Evolutionary conservation across 805 yeast species (phyloP), one percentile per base, ranked within the genome.

Genomic region (Candida pseudoglaebosa): DNA sequence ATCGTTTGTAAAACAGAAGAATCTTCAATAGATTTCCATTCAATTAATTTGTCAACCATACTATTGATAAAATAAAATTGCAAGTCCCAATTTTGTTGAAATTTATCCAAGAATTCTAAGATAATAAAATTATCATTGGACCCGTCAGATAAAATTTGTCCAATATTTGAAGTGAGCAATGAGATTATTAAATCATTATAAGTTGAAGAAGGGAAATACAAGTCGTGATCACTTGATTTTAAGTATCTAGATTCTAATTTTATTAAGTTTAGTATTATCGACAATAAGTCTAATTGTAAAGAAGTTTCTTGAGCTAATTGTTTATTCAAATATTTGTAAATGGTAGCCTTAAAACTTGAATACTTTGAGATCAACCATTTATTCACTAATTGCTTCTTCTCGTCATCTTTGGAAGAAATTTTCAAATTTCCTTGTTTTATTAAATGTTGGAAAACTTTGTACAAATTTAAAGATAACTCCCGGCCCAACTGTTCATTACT

Each of bases 1-100:
- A 69, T 46, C 3, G 56, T 18, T 36, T 40, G 46, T 16, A 48
- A 44, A 30, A 52, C 45, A 1, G 46, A 38, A 15, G 49, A 42
- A 5, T 37, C 41, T 21, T 52, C 50, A 3, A 34, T 28, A 6
- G 37, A 38, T 24, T 57, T 52, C 41, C 55, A 48, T 9, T 56
- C 61, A 13, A 44, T 38, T 1, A 59, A 34, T 2, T 51, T 40
- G 3, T 56, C 53, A 26, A 42, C 48, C 16, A 79, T 56, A 47
- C 74, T 80, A 28, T 70, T 64, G 53, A 82, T 78, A 47, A 86
- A 82, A 53, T 81, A 84, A 54, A 69, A 87, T 49, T 89, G 86
- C 41, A 91, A 61, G 56, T 91, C 99, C 68, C 85, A 85, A 57
- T 74, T 77, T 48, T 70, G 70, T 21, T 53, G 51, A 52, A 81